These are phyloP conservation scores for Albifimbria verrucaria DNA, from an alignment of 2,329 filamentous ascomycete species.

Conservation along the genomic window DNA sequence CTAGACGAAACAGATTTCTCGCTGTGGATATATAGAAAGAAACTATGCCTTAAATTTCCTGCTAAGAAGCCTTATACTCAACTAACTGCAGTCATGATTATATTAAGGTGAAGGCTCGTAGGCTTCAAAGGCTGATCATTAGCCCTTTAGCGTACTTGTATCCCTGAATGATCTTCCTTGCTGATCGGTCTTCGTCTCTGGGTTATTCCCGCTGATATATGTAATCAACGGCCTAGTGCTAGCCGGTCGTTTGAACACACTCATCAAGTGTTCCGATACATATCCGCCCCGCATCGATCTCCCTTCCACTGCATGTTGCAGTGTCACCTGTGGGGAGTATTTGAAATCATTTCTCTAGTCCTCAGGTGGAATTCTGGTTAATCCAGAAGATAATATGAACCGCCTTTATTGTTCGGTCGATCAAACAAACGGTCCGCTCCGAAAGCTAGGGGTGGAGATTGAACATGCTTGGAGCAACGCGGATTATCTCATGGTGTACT, in stretches of 20 bases:
- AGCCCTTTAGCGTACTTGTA: constrained; percentile 50
- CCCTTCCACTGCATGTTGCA: neutral
- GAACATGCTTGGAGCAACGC: neutral
- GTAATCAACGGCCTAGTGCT: constrained; percentile 26
- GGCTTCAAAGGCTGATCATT: neutral
- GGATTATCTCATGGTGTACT: neutral
- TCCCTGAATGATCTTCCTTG: constrained; percentile 55
- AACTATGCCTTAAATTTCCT: too few species aligned
- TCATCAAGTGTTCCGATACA: neutral
- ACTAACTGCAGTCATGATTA: too few species aligned
- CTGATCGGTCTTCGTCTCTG: constrained; percentile 75
- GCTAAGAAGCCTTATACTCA: too few species aligned
- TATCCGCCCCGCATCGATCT: neutral
- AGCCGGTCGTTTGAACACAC: neutral
- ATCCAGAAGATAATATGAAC: neutral
- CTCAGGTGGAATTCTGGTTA: neutral
- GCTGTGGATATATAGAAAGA: too few species aligned
- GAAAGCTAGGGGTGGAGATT: neutral
- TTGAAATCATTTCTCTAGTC: neutral
- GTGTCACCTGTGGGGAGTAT: neutral
- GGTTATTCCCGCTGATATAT: constrained; percentile 69
- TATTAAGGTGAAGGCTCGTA: too few species aligned
- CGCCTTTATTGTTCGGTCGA: neutral
- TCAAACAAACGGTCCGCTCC: neutral
- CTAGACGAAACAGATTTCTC: too few species aligned